A percentile compares a stretch with the other conserved stretches of the same genome.
phyloP scores from a whole-genome alignment of 2,329 filamentous ascomycete species.

The Magnaporthiopsis incrustans region DNA sequence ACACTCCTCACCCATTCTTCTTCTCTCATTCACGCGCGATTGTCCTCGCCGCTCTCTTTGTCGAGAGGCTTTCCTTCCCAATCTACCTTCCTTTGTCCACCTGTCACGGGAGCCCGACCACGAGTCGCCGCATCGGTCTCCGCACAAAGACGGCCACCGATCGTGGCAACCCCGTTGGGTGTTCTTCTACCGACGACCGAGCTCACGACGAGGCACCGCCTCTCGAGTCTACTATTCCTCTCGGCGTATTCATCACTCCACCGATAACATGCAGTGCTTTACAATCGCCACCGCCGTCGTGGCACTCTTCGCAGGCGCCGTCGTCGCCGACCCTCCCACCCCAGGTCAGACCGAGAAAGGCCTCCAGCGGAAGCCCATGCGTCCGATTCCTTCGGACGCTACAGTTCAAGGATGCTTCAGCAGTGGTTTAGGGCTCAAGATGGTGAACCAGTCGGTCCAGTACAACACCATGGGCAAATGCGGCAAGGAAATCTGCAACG shows the following conservation, averaged over 20 bases:
- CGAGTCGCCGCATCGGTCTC: neutral
- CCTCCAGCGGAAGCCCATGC: slow-evolving; percentile 28
- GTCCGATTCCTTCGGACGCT: slow-evolving; percentile 27
- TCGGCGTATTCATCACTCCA: neutral
- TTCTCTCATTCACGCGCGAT: neutral
- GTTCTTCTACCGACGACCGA: neutral
- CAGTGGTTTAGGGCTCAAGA: slow-evolving; percentile 30
- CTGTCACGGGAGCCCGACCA: neutral
- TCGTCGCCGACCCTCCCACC: neutral
- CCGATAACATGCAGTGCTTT: slow-evolving; percentile 4
- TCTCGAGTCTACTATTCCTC: neutral
- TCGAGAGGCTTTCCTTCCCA: neutral
- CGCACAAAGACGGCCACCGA: neutral
- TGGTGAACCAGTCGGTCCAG: slow-evolving; percentile 13
- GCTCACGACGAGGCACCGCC: neutral
- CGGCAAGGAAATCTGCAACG: slow-evolving; percentile 27
- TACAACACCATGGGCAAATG: slow-evolving; percentile 38
- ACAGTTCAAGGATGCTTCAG: slow-evolving; percentile 45
- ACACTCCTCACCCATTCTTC: neutral
- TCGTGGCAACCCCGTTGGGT: neutral
- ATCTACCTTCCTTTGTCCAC: neutral
- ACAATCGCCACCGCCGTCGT: slow-evolving; percentile 2
- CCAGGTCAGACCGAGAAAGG: slow-evolving; percentile 10
- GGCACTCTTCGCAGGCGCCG: slow-evolving; percentile 2
- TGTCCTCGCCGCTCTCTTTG: neutral